Percentiles rank a stretch among this genome's conserved stretches.
Conservation (phyloP, 2,329 filamentous ascomycete species). For the Fusarium coffeatum region DNA sequence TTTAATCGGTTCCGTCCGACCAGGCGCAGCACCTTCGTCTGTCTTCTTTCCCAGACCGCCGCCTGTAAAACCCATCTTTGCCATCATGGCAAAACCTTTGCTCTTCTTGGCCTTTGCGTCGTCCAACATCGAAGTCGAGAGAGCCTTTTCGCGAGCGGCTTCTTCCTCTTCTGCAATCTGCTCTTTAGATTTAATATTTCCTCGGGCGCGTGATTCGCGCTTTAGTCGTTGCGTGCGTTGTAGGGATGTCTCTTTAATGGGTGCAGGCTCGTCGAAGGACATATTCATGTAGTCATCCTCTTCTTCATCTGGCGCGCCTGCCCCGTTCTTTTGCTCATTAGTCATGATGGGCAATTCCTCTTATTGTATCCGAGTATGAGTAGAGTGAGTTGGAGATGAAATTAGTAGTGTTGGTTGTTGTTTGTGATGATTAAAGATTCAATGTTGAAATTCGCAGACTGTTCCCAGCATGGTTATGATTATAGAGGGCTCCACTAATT, state of each 20-base stretch:
- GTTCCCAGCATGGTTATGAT: background rate
- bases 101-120: conserved; percentile 68
- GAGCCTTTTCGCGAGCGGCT: conserved; percentile 77
- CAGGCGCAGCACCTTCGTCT: conserved; percentile 55
- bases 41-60: conserved; percentile 74
- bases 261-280: conserved; percentile 77
- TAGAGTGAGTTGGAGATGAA: background rate
- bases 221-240: conserved; percentile 65
- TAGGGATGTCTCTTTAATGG: conserved; percentile 65
- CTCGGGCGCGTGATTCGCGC: conserved; percentile 75
- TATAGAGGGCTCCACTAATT: conserved; percentile 24
- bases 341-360: conserved; percentile 15
- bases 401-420: background rate
- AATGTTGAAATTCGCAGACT: conserved; percentile 2
- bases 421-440: conserved; percentile 8
- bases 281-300: conserved; percentile 99
- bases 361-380: background rate
- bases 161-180: conserved; percentile 82
- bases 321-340: conserved; percentile 18
- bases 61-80: conserved; percentile 91
- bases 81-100: conserved; percentile 97
- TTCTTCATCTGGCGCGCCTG: conserved; percentile 64
- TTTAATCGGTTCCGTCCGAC: conserved; percentile 75
- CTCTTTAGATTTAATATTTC: conserved; percentile 80
- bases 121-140: conserved; percentile 79